These are phyloP conservation scores for Tothia fuscella DNA, from an alignment of 2,329 filamentous ascomycete species.

Conservation along the genomic window DNA sequence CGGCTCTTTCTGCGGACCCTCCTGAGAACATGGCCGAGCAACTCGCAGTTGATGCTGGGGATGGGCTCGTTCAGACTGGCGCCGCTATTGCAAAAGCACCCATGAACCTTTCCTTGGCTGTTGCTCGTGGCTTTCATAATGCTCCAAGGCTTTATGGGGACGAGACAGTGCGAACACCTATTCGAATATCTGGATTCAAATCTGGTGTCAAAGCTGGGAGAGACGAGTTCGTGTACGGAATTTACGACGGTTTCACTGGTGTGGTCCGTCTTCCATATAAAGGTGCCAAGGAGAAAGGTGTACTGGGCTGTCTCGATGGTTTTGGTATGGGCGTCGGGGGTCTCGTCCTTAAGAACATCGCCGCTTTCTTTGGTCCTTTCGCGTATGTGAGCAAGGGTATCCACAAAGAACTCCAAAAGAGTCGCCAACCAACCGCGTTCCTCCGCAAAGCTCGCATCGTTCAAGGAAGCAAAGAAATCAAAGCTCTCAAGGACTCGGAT, in stretches of 20 bases:
- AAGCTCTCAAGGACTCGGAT: constrained; percentile 1
- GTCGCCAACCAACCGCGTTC: constrained; percentile 5
- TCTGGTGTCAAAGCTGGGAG: constrained; percentile 67
- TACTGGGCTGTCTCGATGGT: constrained; percentile 40
- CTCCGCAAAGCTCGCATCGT: constrained; percentile 9
- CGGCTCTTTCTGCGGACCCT: constrained; percentile 21
- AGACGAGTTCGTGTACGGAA: constrained; percentile 63
- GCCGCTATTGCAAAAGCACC: constrained; percentile 66
- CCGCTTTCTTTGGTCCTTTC: constrained; percentile 47
- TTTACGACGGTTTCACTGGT: constrained; percentile 70
- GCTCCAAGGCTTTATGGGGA: constrained; percentile 77
- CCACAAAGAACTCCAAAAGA: constrained; percentile 45
- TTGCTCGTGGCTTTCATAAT: constrained; percentile 82
- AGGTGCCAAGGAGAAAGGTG: constrained; percentile 43
- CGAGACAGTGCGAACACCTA: constrained; percentile 59
- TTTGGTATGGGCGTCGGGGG: constrained; percentile 52
- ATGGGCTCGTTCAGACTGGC: constrained; percentile 59
- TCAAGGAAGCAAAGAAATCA: constrained; percentile 7
- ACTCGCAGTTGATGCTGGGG: constrained; percentile 44
- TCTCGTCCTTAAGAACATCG: constrained; percentile 52
- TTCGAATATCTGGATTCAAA: constrained; percentile 65
- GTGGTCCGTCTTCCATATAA: constrained; percentile 47
- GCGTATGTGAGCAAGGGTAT: constrained; percentile 54
- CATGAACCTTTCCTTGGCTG: constrained; percentile 70
- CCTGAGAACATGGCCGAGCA: constrained; percentile 23